These are phyloP conservation scores for Globisporangium alternatum DNA, from an alignment of 352 stramenopile genomes.

Conservation along the genomic window DNA sequence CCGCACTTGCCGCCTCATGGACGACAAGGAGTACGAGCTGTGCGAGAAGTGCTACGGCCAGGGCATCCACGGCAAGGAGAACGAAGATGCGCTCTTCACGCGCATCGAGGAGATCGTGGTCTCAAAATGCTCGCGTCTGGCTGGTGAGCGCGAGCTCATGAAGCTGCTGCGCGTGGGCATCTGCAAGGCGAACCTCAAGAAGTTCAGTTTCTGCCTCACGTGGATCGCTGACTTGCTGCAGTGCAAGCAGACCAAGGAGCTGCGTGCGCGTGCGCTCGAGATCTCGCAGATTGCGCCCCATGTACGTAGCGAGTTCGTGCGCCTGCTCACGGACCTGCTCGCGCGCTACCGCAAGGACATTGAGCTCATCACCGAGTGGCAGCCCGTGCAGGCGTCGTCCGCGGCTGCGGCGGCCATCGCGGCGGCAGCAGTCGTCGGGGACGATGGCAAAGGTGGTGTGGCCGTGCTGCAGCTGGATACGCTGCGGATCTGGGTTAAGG, in stretches of 20 bases:
- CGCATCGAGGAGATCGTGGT: slow-evolving; percentile 67
- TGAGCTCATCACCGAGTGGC: slow-evolving; percentile 70
- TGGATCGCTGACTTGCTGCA: slow-evolving; percentile 75
- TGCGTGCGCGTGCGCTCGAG: slow-evolving; percentile 64
- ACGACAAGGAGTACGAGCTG: slow-evolving; percentile 52
- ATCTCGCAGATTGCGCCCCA: slow-evolving; percentile 69
- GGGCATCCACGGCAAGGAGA: slow-evolving; percentile 65
- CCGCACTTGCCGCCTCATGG: slow-evolving; percentile 48
- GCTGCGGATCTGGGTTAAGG: slow-evolving; percentile 71
- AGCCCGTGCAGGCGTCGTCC: slow-evolving; percentile 33
- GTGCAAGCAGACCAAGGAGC: slow-evolving; percentile 56
- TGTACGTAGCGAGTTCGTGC: slow-evolving; percentile 67
- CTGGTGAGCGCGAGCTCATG: slow-evolving; percentile 50
- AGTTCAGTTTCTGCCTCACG: slow-evolving; percentile 79
- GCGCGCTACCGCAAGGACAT: slow-evolving; percentile 57
- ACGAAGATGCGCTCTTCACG: slow-evolving; percentile 57
- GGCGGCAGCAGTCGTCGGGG: slow-evolving; percentile 10
- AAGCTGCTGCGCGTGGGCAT: slow-evolving; percentile 63
- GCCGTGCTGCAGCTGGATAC: slow-evolving; percentile 48
- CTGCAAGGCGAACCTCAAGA: slow-evolving; percentile 80
- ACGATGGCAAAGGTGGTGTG: slow-evolving; percentile 13
- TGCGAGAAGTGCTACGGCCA: slow-evolving; percentile 80
- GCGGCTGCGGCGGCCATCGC: slow-evolving; percentile 10
- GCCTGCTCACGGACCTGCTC: slow-evolving; percentile 54
- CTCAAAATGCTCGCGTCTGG: slow-evolving; percentile 50